Conservation (phyloP, 257 asterid species). For the Jaltomata sinuosa region DNA sequence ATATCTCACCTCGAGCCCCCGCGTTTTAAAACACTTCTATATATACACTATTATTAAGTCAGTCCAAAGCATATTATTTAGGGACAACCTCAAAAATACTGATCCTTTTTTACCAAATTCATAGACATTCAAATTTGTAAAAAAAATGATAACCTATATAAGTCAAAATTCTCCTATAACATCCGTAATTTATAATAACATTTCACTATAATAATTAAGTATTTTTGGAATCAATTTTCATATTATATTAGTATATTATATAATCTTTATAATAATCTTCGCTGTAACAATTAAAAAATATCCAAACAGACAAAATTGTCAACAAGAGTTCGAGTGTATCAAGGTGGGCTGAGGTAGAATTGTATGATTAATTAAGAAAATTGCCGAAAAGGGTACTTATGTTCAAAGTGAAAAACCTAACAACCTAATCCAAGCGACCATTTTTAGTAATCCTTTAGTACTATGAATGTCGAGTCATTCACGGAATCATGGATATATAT, state of each 20-base stretch:
- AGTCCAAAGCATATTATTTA: constrained; percentile 17
- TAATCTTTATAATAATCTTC: background rate
- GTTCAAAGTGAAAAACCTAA: background rate
- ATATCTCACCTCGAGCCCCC: too few species aligned
- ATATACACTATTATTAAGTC: constrained; percentile 1
- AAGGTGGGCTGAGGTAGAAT: constrained; percentile 7
- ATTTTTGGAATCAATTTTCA: background rate
- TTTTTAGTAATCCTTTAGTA: background rate
- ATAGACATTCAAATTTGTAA: background rate
- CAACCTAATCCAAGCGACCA: background rate
- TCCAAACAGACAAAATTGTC: background rate
- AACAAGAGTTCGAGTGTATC: background rate
- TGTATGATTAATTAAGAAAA: constrained; percentile 14
- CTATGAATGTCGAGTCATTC: background rate
- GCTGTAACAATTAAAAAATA: background rate
- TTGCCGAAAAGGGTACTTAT: background rate
- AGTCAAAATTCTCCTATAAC: background rate
- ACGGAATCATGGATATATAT: background rate
- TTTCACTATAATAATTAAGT: background rate
- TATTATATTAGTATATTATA: background rate
- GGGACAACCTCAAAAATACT: constrained; percentile 23
- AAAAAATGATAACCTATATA: background rate
- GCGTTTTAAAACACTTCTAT: too few species aligned
- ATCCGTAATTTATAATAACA: background rate
- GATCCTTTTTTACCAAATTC: constrained; percentile 17